phyloP scores from a whole-genome alignment of 176 grass and related monocot species.

The Metroxylon sagu region DNA sequence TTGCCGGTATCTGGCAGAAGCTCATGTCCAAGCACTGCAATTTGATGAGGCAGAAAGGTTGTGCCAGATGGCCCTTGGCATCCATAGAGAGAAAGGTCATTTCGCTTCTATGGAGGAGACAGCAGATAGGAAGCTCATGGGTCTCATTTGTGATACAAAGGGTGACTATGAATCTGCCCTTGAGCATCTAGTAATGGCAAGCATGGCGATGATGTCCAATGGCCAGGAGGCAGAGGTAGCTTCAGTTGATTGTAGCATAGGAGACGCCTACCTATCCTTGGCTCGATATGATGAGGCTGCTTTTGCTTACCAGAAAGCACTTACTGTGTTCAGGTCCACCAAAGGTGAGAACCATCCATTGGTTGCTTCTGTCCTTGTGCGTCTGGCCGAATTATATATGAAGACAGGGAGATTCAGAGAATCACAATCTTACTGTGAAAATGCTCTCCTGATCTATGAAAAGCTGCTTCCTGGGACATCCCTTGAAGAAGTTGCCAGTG shows the following conservation, averaged over 20 bases:
- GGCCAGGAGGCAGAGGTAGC: conserved; percentile 23
- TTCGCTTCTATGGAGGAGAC: conserved; percentile 14
- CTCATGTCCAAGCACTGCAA: conserved; percentile 21
- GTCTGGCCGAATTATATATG: conserved; percentile 21
- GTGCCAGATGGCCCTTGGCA: conserved; percentile 23
- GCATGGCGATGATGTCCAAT: conserved; percentile 20
- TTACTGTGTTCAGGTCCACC: conserved; percentile 10
- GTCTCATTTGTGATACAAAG: conserved; percentile 17
- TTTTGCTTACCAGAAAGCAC: conserved; percentile 18
- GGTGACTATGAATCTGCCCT: conserved; percentile 18
- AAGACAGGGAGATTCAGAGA: conserved; percentile 16
- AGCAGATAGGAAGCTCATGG: conserved; percentile 23
- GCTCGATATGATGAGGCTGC: conserved; percentile 23
- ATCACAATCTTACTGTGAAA: conserved; percentile 20
- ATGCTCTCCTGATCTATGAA: conserved; percentile 18
- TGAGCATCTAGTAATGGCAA: conserved; percentile 15
- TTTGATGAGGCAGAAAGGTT: conserved; percentile 21
- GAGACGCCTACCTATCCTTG: conserved; percentile 19
- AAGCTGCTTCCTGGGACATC: conserved; percentile 21
- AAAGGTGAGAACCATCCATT: conserved; percentile 20
- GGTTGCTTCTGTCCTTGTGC: conserved; percentile 19
- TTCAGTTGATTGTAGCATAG: conserved; percentile 23
- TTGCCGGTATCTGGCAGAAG: conserved; percentile 23
- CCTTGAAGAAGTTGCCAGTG: conserved; percentile 11
- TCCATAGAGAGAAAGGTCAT: conserved; percentile 12